Evolutionary conservation across 73 alveolate species (phyloP), one percentile per base, ranked within the genome.

Genomic region (Paramecium sexaurelia): DNA sequence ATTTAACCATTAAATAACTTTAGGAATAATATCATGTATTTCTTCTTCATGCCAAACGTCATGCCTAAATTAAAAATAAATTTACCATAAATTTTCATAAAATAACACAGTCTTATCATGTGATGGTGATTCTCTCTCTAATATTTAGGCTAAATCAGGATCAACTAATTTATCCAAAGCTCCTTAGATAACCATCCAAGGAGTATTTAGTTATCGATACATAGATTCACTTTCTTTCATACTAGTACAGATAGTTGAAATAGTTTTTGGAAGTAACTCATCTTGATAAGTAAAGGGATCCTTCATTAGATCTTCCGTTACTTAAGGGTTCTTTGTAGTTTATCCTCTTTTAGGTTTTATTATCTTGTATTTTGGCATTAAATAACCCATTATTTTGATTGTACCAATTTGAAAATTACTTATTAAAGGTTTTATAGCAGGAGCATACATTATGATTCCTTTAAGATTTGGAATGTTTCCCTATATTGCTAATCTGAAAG

Each of bases 41-140:
- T 88, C 94, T 17, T 75, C 82, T 19, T 88, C 94, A 69, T 88
- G 94, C 94, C 94, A 88, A 5, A 88, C 55, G 47, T 88, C 94
- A 24, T 88, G 94, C 94, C 87, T 73, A 73, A n/a, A 73, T 33
- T 36, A 33, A 11, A 13, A 4, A 5, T 73, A 15, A 24, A 27
- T 35, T 51, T 73, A 73, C 87, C 94, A 88, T 87, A 88, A 68
- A 19, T 47, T 47, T 68, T 88, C 94, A 69, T 88, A 88, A 40
- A 19, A 88, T 71, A 75, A 69, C 36, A 68, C 94, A 9, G 45
- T 88, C 27, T 87, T 87, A 55, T 87, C 94, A 27, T 88, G n/a
- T 10, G 83, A 39, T 10, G 83, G 89, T 9, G 94, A 67, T 68
- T 68, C 55, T 43, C 26, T 66, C 19, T 41, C 24, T 43, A 88